Percentiles rank a stretch among this genome's conserved stretches.
Conservation (phyloP, 2,329 filamentous ascomycete genomes). For the Arachnopeziza araneosa region DNA sequence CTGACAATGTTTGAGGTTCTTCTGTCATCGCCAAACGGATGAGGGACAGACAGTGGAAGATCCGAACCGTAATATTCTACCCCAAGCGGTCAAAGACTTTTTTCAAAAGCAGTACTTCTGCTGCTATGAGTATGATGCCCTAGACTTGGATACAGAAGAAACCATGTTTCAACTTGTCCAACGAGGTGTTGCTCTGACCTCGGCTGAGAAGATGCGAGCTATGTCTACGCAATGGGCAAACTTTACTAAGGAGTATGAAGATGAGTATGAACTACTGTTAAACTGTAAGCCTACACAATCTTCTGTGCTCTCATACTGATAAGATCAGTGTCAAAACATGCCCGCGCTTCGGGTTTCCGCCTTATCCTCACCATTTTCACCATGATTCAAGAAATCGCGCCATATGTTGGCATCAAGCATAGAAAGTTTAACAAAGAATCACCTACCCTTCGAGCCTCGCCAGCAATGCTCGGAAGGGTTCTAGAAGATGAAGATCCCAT, state of each 20-base stretch:
- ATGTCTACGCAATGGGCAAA: conserved; percentile 41
- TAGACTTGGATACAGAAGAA: conserved; percentile 38
- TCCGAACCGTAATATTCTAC: conserved; percentile 30
- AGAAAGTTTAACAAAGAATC: conserved; percentile 3
- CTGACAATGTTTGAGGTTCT: conserved; percentile 22
- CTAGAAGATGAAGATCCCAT: conserved; percentile 28
- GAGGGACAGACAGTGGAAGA: conserved; percentile 16
- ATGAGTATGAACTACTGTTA: conserved; percentile 36
- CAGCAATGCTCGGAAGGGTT: conserved; percentile 27
- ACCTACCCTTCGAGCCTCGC: conserved; percentile 28
- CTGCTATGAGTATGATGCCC: conserved; percentile 37
- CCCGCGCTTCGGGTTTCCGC: conserved; percentile 31
- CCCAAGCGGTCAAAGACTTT: conserved; percentile 30
- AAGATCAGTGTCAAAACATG: conserved; percentile 29
- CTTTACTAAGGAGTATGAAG: conserved; percentile 37
- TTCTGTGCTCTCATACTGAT: background rate
- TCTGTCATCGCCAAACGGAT: conserved; percentile 22
- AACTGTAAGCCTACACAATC: conserved; percentile 25
- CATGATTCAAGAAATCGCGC: conserved; percentile 29
- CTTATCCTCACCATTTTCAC: conserved; percentile 32
- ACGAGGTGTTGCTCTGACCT: conserved; percentile 38
- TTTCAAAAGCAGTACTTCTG: conserved; percentile 38
- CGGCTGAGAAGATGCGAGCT: conserved; percentile 42
- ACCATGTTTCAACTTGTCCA: conserved; percentile 44
- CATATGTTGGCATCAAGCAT: conserved; percentile 5